phyloP scores from a whole-genome alignment of 371 early-diverging fungal genomes.

The Mucor plumbeus region DNA sequence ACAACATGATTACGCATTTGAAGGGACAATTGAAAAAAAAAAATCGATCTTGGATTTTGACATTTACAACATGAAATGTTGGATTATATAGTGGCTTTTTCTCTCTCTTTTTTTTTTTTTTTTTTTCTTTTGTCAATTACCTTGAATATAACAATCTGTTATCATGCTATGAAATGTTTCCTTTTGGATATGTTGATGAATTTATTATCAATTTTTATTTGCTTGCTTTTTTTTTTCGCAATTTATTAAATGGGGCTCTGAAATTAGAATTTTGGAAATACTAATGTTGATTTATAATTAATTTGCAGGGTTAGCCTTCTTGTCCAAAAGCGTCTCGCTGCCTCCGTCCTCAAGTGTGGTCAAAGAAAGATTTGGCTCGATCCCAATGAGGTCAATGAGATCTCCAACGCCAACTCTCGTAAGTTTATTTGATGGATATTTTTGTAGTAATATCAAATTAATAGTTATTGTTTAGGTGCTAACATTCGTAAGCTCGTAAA shows the following conservation, averaged over 20 bases:
- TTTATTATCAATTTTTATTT: background rate
- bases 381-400: conserved; percentile 96
- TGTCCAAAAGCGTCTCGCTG: conserved; percentile 96
- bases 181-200: too few species aligned
- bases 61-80: background rate
- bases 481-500: conserved; percentile 97
- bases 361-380: conserved; percentile 99
- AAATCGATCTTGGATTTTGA: background rate
- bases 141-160: too few species aligned
- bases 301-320: conserved; percentile 74
- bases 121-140: too few species aligned
- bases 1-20: background rate
- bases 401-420: conserved; percentile 97
- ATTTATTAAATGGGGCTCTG: too few species aligned
- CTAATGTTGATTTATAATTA: background rate
- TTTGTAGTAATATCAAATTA: background rate
- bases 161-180: too few species aligned
- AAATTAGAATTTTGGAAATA: too few species aligned
- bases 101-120: background rate
- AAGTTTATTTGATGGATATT: conserved; percentile 42
- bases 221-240: background rate
- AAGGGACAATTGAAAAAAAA: background rate
- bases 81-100: background rate
- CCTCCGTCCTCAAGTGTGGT: conserved; percentile 98
- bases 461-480: conserved; percentile 68